Percentiles rank a stretch among this genome's conserved stretches.
Conservation (phyloP, 805 yeast genomes). For the Zygosaccharomyces kombuchaensis region DNA sequence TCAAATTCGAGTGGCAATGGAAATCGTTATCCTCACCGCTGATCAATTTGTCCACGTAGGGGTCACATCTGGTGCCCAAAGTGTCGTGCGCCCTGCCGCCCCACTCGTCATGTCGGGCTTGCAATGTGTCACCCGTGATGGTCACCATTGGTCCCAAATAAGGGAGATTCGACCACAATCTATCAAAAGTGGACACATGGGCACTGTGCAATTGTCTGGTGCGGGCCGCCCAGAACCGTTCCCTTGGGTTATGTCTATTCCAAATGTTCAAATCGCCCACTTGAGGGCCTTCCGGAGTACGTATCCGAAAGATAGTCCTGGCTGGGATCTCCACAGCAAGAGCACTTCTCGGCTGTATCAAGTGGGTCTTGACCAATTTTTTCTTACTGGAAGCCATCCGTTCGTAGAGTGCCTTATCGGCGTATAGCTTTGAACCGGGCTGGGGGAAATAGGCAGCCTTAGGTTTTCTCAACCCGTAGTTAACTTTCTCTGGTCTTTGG, state of each 20-base stretch:
- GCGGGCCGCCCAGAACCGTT: conserved; percentile 65
- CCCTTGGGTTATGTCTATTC: conserved; percentile 58
- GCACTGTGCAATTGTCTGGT: conserved; percentile 54
- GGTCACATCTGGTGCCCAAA: conserved; percentile 66
- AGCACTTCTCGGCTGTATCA: conserved; percentile 49
- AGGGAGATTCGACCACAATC: conserved; percentile 65
- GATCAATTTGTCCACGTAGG: conserved; percentile 58
- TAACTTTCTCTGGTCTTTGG: conserved; percentile 11
- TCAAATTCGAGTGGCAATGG: conserved; percentile 64
- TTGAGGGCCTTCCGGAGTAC: conserved; percentile 67
- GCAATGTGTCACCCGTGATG: conserved; percentile 56
- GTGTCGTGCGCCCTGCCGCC: conserved; percentile 65
- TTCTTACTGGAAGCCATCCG: conserved; percentile 8
- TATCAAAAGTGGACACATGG: conserved; percentile 57
- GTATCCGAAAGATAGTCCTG: conserved; percentile 52
- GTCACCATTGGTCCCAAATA: conserved; percentile 60
- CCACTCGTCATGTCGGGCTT: conserved; percentile 57
- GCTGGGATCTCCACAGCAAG: conserved; percentile 61
- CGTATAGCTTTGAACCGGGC: conserved; percentile 15
- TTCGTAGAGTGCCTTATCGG: conserved; percentile 13
- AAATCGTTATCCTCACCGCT: conserved; percentile 62
- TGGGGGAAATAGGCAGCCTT: conserved; percentile 18
- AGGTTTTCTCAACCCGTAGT: conserved; percentile 14
- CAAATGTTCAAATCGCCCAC: conserved; percentile 67
- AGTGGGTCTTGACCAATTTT: conserved; percentile 8